Evolutionary conservation across 306 rosid species (phyloP).

Genomic region (Arachis stenosperma): DNA sequence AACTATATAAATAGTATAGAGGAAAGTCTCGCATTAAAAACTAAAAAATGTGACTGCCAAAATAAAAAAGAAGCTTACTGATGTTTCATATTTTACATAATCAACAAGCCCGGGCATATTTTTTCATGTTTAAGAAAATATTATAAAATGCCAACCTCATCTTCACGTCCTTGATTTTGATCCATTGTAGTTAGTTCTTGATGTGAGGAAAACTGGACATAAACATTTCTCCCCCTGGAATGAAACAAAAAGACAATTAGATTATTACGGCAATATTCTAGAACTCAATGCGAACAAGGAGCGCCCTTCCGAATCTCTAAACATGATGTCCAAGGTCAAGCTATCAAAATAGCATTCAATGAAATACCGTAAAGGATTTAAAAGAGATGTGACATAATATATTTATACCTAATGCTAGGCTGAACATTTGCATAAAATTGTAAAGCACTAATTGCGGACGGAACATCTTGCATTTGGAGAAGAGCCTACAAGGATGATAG

Average conservation of each 20-base stretch:
- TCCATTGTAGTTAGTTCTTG: constrained; percentile 95
- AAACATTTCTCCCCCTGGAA: constrained; percentile 96
- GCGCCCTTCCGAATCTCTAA: constrained; percentile 18
- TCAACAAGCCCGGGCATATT: constrained; percentile 26
- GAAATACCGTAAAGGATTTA: not conserved
- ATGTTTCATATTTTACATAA: constrained; percentile 18
- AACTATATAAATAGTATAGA: constrained; percentile 13
- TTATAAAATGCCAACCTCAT: constrained; percentile 76
- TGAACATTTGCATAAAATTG: constrained; percentile 85
- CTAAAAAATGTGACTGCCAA: not conserved
- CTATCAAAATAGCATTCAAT: constrained; percentile 15
- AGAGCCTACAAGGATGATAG: constrained; percentile 68
- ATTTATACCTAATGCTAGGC: constrained; percentile 81
- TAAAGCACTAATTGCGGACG: constrained; percentile 83
- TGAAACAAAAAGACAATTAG: constrained; percentile 30
- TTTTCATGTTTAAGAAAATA: not conserved
- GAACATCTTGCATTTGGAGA: constrained; percentile 93
- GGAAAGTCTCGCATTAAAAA: constrained; percentile 10
- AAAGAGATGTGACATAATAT: no score
- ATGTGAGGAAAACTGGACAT: constrained; percentile 97
- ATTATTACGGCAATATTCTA: constrained; percentile 16
- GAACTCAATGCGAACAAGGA: constrained; percentile 12
- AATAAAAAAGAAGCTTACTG: constrained; percentile 7
- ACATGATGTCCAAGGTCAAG: not conserved
- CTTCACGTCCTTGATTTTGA: constrained; percentile 94